Evolutionary conservation across 148 eudicot species (phyloP).

Genomic region (Fagopyrum tataricum): DNA sequence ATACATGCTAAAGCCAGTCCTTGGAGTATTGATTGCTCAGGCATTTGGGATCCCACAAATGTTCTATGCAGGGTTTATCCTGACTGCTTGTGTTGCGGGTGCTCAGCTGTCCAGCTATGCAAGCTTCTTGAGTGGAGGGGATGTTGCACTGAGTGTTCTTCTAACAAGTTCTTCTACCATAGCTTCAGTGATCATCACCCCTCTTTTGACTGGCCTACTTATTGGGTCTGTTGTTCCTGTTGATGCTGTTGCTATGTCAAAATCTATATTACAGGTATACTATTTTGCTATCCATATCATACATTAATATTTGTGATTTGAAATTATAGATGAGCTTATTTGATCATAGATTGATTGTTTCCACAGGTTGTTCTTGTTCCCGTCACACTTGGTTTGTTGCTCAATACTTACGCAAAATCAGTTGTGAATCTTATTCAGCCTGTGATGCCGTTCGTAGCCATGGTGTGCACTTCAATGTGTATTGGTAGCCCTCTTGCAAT

Average conservation of each 20-base stretch:
- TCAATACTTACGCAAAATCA: slow-evolving; percentile 87
- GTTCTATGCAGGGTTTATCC: slow-evolving; percentile 87
- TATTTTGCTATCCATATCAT: neutral
- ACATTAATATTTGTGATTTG: neutral
- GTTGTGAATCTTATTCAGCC: slow-evolving; percentile 75
- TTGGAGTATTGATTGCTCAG: slow-evolving; percentile 76
- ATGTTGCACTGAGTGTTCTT: slow-evolving; percentile 85
- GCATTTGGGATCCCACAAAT: slow-evolving; percentile 70
- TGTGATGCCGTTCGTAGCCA: slow-evolving; percentile 89
- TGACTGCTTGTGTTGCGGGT: slow-evolving; percentile 90
- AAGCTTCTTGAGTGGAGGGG: slow-evolving; percentile 93
- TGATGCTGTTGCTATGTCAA: slow-evolving; percentile 90
- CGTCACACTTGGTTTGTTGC: slow-evolving; percentile 59
- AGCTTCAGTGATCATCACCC: slow-evolving; percentile 80
- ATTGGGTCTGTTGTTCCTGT: slow-evolving; percentile 95
- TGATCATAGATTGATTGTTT: slow-evolving; percentile 24
- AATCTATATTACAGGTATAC: slow-evolving; percentile 93
- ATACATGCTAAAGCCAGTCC: slow-evolving; percentile 59
- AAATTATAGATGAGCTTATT: slow-evolving; percentile 20
- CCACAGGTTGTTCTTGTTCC: slow-evolving; percentile 90
- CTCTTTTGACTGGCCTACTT: slow-evolving; percentile 88
- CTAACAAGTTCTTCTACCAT: slow-evolving; percentile 90
- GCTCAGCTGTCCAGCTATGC: slow-evolving; percentile 98
- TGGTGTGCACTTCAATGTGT: slow-evolving; percentile 91
- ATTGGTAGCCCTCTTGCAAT: slow-evolving; percentile 98